Percentiles rank a stretch among this genome's conserved stretches.
These are phyloP conservation scores for Leishmania tarentolae DNA, from an alignment of 208 protist species.

Conservation along the genomic window DNA sequence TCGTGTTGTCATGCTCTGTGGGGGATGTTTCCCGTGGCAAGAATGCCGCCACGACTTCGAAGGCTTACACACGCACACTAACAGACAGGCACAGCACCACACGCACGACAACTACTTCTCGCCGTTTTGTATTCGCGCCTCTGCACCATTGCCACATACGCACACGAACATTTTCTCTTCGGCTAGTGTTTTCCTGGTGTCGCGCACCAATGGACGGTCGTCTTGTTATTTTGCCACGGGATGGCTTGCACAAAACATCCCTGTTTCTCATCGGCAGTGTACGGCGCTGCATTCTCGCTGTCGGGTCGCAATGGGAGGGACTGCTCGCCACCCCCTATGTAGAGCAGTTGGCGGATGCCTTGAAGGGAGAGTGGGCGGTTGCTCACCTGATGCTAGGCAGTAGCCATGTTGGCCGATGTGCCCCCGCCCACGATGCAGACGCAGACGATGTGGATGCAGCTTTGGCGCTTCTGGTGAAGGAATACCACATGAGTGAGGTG, in stretches of 20 bases:
- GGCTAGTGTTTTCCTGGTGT: background rate
- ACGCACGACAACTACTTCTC: background rate
- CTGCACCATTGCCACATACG: background rate
- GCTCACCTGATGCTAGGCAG: slow-evolving; percentile 70
- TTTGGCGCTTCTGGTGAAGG: slow-evolving; percentile 42
- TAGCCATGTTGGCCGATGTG: slow-evolving; percentile 56
- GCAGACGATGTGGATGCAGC: slow-evolving; percentile 78
- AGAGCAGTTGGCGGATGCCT: slow-evolving; percentile 32
- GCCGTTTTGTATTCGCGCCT: background rate
- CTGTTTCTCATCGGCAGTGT: slow-evolving; percentile 60
- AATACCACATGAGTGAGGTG: slow-evolving; percentile 62
- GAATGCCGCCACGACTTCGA: background rate
- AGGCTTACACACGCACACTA: background rate
- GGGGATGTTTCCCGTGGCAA: background rate
- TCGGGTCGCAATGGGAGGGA: slow-evolving; percentile 70
- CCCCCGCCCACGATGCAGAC: slow-evolving; percentile 59
- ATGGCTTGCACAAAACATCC: slow-evolving; percentile 61
- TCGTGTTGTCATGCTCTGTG: background rate
- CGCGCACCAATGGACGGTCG: slow-evolving; percentile 47
- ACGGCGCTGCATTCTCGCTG: slow-evolving; percentile 64
- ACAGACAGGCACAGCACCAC: background rate
- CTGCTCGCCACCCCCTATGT: slow-evolving; percentile 74
- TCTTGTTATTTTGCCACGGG: slow-evolving; percentile 54
- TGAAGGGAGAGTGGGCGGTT: slow-evolving; percentile 53
- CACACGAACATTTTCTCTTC: background rate